Evolutionary conservation across 2,329 filamentous ascomycete species (phyloP).

Genomic region (Neospermospora avenae): DNA sequence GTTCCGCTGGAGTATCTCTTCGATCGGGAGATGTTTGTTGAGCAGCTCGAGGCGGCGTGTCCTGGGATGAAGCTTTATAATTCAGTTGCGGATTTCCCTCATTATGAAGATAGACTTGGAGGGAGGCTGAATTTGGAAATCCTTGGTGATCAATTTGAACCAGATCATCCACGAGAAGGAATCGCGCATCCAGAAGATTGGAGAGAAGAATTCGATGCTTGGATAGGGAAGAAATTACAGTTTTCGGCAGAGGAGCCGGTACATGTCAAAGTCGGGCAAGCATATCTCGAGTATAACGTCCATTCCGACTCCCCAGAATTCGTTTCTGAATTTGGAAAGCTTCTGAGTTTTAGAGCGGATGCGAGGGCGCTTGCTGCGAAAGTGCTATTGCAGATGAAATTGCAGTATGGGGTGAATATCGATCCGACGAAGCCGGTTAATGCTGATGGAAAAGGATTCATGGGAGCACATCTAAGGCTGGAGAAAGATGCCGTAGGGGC

Average conservation of each 20-base stretch:
- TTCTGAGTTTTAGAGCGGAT: constrained; percentile 32
- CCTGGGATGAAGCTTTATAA: constrained; percentile 24
- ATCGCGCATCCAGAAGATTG: constrained; percentile 24
- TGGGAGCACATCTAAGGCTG: constrained; percentile 23
- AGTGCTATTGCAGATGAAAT: not conserved
- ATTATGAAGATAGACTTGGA: not conserved
- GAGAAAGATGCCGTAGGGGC: constrained; percentile 16
- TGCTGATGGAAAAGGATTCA: constrained; percentile 15
- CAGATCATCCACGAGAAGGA: constrained; percentile 25
- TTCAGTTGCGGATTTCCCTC: constrained; percentile 2
- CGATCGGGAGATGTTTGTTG: constrained; percentile 25
- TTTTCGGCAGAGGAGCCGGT: not conserved
- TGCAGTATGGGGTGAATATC: not conserved
- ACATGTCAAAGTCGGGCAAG: constrained; percentile 27
- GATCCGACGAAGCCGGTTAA: constrained; percentile 15
- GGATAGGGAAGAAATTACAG: constrained; percentile 17
- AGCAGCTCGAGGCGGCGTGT: constrained; percentile 27
- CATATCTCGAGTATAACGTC: constrained; percentile 38
- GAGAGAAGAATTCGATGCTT: constrained; percentile 23
- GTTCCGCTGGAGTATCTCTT: constrained; percentile 29
- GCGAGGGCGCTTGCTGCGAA: not conserved
- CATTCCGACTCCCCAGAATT: constrained; percentile 35
- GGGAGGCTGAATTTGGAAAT: not conserved
- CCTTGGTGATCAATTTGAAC: constrained; percentile 12
- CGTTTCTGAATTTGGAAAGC: constrained; percentile 37